Conservation (phyloP, 805 yeast genomes). For the Candida parachauliodes region DNA sequence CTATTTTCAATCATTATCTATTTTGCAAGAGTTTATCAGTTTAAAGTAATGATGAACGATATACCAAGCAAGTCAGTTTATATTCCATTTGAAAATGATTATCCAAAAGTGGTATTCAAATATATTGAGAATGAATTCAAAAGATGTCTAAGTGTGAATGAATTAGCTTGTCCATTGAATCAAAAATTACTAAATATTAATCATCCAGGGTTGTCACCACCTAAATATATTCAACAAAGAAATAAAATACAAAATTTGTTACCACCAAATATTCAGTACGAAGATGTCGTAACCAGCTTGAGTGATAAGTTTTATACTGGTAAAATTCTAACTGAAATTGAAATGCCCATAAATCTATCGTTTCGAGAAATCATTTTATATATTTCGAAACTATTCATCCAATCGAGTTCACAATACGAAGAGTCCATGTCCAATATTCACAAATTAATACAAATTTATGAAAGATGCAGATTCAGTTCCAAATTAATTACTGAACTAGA, state of each 20-base stretch:
- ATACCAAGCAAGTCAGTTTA: slow-evolving; percentile 66
- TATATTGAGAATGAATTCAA: slow-evolving; percentile 23
- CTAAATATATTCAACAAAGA: slow-evolving; percentile 34
- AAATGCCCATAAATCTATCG: slow-evolving; percentile 36
- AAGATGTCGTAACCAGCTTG: slow-evolving; percentile 56
- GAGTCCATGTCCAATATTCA: slow-evolving; percentile 13
- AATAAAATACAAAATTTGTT: slow-evolving; percentile 21
- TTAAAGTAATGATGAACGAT: slow-evolving; percentile 59
- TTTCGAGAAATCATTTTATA: slow-evolving; percentile 41
- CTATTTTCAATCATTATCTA: slow-evolving; percentile 48
- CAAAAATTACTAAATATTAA: slow-evolving; percentile 21
- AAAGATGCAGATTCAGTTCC: slow-evolving; percentile 65
- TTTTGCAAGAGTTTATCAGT: slow-evolving; percentile 55
- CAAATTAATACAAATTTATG: slow-evolving; percentile 50
- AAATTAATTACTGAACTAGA: slow-evolving; percentile 53
- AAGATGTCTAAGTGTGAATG: slow-evolving; percentile 26
- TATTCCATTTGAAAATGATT: slow-evolving; percentile 62
- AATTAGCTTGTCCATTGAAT: slow-evolving; percentile 35
- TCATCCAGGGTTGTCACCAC: slow-evolving; percentile 41
- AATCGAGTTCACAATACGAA: slow-evolving; percentile 10
- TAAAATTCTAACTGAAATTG: slow-evolving; percentile 30
- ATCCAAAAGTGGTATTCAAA: slow-evolving; percentile 24
- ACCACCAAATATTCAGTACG: slow-evolving; percentile 35
- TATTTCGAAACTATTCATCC: slow-evolving; percentile 18
- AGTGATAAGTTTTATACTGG: slow-evolving; percentile 55